A percentile compares a stretch with the other conserved stretches of the same genome.
phyloP scores from a whole-genome alignment of 73 alveolate species.

The Halteria grandinella region DNA sequence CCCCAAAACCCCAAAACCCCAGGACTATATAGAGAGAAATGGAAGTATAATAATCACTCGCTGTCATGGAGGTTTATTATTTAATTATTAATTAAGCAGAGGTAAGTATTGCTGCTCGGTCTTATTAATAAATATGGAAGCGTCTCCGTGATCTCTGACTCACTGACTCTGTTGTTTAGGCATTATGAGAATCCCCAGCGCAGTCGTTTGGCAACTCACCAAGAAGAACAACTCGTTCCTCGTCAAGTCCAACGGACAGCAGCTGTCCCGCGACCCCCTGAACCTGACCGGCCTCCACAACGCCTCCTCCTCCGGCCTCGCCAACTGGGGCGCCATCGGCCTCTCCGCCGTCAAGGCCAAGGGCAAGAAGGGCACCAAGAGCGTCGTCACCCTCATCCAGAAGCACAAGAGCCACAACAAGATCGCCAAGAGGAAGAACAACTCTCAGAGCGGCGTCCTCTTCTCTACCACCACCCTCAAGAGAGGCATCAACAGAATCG shows the following conservation, averaged over 20 bases:
- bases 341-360: constrained; percentile 17
- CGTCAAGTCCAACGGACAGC: constrained; percentile 63
- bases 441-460: constrained; percentile 50
- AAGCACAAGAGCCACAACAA: constrained; percentile 55
- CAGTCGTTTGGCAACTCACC: constrained; percentile 55
- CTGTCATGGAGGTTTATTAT: too few species aligned
- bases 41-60: too few species aligned
- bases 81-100: too few species aligned
- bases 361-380: constrained; percentile 48
- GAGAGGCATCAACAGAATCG: constrained; percentile 63
- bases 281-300: constrained; percentile 53
- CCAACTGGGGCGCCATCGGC: constrained; percentile 47
- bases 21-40: too few species aligned
- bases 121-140: too few species aligned
- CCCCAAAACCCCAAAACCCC: too few species aligned
- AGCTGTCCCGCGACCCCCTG: constrained; percentile 50
- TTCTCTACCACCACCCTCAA: constrained; percentile 34
- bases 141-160: too few species aligned
- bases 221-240: constrained; percentile 53
- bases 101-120: too few species aligned
- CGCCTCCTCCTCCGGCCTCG: constrained; percentile 61
- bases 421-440: constrained; percentile 48
- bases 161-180: too few species aligned
- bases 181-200: constrained; percentile 61
- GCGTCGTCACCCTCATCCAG: constrained; percentile 25